phyloP scores from a whole-genome alignment of 2,329 filamentous ascomycete genomes.

The Beauveria rudraprayagi region DNA sequence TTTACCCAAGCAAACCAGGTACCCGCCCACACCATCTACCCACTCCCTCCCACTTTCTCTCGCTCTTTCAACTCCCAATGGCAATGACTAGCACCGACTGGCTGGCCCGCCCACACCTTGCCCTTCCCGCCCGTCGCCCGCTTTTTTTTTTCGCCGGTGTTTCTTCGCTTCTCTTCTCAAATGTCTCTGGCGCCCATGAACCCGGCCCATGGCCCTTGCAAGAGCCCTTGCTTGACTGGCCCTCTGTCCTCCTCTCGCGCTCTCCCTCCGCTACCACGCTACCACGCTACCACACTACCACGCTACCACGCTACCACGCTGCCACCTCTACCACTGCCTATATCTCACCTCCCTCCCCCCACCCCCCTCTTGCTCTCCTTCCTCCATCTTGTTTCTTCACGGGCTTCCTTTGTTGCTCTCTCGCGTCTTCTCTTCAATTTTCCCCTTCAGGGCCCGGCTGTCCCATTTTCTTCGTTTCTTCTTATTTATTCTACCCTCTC shows the following conservation, averaged over 20 bases:
- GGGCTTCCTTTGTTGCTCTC: slow-evolving; percentile 11
- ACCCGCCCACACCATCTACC: too few species aligned
- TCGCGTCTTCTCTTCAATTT: slow-evolving; percentile 6
- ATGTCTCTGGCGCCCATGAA: neutral
- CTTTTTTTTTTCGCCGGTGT: neutral
- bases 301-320: too few species aligned
- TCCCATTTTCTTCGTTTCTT: slow-evolving; percentile 23
- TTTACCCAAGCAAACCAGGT: too few species aligned
- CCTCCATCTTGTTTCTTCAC: slow-evolving; percentile 14
- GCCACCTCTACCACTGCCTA: neutral
- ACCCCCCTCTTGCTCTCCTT: slow-evolving; percentile 15
- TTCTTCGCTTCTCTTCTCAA: neutral
- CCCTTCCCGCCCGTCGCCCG: neutral
- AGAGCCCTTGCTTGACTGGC: too few species aligned
- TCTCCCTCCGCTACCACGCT: too few species aligned
- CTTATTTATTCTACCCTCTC: slow-evolving; percentile 18
- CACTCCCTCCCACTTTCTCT: too few species aligned
- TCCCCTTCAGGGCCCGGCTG: slow-evolving; percentile 19
- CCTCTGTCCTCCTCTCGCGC: too few species aligned
- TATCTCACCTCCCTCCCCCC: slow-evolving; percentile 19
- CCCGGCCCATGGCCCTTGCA: too few species aligned
- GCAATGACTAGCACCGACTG: too few species aligned
- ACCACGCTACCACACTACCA: too few species aligned
- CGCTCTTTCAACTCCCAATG: too few species aligned
- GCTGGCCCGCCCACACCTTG: neutral